phyloP scores from a whole-genome alignment of 495 filamentous ascomycete species.

The Talaromyces stipitatus region DNA sequence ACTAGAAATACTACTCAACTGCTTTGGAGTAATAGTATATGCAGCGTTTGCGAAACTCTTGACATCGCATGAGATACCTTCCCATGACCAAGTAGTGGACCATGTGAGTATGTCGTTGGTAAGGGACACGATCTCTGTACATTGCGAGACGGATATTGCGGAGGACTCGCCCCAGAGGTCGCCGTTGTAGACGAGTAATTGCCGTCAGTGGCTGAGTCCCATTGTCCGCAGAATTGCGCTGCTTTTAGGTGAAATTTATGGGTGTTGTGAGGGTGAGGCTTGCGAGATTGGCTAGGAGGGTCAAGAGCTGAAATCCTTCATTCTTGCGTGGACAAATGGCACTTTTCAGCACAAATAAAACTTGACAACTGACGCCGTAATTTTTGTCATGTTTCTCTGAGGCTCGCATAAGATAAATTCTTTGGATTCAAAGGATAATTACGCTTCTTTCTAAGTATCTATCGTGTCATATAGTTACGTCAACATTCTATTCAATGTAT shows the following conservation, averaged over 20 bases:
- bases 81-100: conserved; percentile 53
- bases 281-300: not conserved
- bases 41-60: conserved; percentile 55
- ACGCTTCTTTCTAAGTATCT: not conserved
- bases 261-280: not conserved
- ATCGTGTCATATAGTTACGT: not conserved
- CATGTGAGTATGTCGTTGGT: conserved; percentile 42
- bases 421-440: not conserved
- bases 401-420: no score
- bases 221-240: conserved; percentile 44
- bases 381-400: no score
- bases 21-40: conserved; percentile 33
- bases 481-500: not conserved
- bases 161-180: conserved; percentile 43
- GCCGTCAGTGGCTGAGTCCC: conserved; percentile 32
- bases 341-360: no score
- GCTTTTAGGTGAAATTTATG: conserved; percentile 17
- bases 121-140: conserved; percentile 44
- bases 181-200: conserved; percentile 45
- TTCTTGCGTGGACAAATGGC: no score
- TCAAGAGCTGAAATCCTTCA: not conserved
- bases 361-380: no score
- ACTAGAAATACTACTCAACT: conserved; percentile 39
- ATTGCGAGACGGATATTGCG: conserved; percentile 46
- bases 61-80: conserved; percentile 39